Percentiles rank a stretch among this genome's conserved stretches.
Conservation (phyloP, 2,329 filamentous ascomycete genomes). For the Diaporthe sp. region DNA sequence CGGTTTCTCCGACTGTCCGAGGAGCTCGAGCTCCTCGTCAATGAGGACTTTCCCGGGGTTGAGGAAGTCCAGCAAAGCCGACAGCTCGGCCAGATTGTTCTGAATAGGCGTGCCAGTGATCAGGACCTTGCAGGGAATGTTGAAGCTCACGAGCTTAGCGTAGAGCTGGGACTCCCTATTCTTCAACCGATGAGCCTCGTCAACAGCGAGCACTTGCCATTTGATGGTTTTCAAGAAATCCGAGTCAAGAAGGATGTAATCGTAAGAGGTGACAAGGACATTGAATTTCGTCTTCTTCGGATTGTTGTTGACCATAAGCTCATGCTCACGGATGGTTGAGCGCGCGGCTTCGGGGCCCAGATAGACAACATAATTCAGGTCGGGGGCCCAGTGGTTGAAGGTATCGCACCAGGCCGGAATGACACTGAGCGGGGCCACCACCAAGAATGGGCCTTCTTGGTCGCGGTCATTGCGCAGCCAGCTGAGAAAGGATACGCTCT, state of each 20-base stretch:
- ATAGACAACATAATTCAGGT: slow-evolving; percentile 97
- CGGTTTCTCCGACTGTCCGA: slow-evolving; percentile 64
- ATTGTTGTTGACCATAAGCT: slow-evolving; percentile 89
- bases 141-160: slow-evolving; percentile 85
- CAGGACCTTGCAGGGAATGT: slow-evolving; percentile 87
- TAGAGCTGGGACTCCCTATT: slow-evolving; percentile 97
- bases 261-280: slow-evolving; percentile 96
- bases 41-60: slow-evolving; percentile 95
- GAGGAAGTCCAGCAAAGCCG: slow-evolving; percentile 93
- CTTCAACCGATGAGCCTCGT: slow-evolving; percentile 97
- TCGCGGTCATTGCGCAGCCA: slow-evolving; percentile 92
- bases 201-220: slow-evolving; percentile 97
- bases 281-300: slow-evolving; percentile 94
- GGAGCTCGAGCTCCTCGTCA: slow-evolving; percentile 87
- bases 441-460: slow-evolving; percentile 95
- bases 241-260: slow-evolving; percentile 91
- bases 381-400: slow-evolving; percentile 95
- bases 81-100: slow-evolving; percentile 93
- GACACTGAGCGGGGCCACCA: slow-evolving; percentile 96
- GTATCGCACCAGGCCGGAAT: slow-evolving; percentile 99
- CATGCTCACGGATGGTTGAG: slow-evolving; percentile 89
- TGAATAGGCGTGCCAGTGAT: slow-evolving; percentile 98
- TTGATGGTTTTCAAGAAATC: slow-evolving; percentile 90
- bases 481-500: slow-evolving; percentile 96
- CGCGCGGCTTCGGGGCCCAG: slow-evolving; percentile 90